These are phyloP conservation scores for Mycena metata DNA, from an alignment of 768 basidiomycete genomes.

Conservation along the genomic window DNA sequence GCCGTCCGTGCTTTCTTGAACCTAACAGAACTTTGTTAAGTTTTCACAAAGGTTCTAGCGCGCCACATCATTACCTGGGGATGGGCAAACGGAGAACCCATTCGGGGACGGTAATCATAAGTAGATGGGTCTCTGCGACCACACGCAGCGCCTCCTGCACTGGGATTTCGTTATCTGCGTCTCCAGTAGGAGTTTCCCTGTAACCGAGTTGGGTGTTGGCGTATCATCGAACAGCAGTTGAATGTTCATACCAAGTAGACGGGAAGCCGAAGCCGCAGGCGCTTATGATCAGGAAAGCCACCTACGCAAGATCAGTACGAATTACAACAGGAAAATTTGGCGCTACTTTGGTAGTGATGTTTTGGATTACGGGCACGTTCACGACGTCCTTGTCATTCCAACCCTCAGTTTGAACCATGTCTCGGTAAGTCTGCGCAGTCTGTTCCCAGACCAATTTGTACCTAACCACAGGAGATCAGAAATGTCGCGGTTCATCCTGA, in stretches of 20 bases:
- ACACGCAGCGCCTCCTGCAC: slow-evolving; percentile 54
- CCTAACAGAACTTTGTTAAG: not conserved
- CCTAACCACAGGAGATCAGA: slow-evolving; percentile 36
- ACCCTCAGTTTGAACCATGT: slow-evolving; percentile 55
- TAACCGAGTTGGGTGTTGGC: not conserved
- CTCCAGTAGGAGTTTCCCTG: slow-evolving; percentile 49
- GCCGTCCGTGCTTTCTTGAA: slow-evolving; percentile 43
- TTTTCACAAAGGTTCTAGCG: too few relatives aligned
- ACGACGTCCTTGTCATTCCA: slow-evolving; percentile 49
- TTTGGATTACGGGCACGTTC: slow-evolving; percentile 49
- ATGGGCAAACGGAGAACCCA: slow-evolving; percentile 56
- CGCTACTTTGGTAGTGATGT: slow-evolving; percentile 52
- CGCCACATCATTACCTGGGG: slow-evolving; percentile 44
- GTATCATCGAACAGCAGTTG: not conserved
- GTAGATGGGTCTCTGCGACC: slow-evolving; percentile 47
- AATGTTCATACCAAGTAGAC: slow-evolving; percentile 51
- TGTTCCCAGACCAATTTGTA: slow-evolving; percentile 59
- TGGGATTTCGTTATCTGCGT: slow-evolving; percentile 53
- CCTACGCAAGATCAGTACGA: slow-evolving; percentile 40
- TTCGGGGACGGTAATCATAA: slow-evolving; percentile 48
- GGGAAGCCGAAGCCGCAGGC: slow-evolving; percentile 63
- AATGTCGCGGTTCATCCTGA: not conserved
- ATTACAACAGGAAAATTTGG: not conserved
- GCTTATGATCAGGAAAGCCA: slow-evolving; percentile 59
- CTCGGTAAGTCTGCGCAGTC: slow-evolving; percentile 50